A percentile compares a stretch with the other conserved stretches of the same genome.
Evolutionary conservation across 768 basidiomycete genomes (phyloP).

Genomic region (Pleurotus sapidus): DNA sequence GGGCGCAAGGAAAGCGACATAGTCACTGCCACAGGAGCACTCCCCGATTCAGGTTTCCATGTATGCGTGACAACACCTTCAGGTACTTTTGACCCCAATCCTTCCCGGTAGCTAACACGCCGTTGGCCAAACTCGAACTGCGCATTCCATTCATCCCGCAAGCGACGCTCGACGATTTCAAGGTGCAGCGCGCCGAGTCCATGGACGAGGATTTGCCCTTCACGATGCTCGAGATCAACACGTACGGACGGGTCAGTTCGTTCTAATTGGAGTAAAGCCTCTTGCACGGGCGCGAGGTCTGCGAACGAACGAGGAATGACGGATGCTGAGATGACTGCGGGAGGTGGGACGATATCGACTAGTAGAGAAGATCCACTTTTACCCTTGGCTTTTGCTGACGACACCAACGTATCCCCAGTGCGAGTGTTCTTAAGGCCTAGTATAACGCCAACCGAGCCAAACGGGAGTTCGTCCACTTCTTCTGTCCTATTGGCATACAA

Average conservation of each 20-base stretch:
- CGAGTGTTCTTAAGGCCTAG: slow-evolving; percentile 81
- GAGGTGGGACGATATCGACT: slow-evolving; percentile 69
- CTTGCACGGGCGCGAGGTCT: slow-evolving; percentile 75
- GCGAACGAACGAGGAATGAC: slow-evolving; percentile 79
- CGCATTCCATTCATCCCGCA: slow-evolving; percentile 77
- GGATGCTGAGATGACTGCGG: slow-evolving; percentile 83
- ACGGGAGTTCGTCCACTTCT: slow-evolving; percentile 78
- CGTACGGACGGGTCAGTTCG: slow-evolving; percentile 93
- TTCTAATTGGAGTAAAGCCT: slow-evolving; percentile 65
- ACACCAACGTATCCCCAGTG: slow-evolving; percentile 83
- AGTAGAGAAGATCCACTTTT: slow-evolving; percentile 30
- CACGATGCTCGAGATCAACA: slow-evolving; percentile 55
- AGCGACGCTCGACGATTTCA: slow-evolving; percentile 83
- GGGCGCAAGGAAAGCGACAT: slow-evolving; percentile 56
- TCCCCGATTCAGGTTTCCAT: slow-evolving; percentile 66
- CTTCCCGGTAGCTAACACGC: slow-evolving; percentile 81
- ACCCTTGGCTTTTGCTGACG: slow-evolving; percentile 33
- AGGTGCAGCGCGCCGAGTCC: slow-evolving; percentile 84
- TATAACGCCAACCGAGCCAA: slow-evolving; percentile 82
- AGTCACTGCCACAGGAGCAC: slow-evolving; percentile 47
- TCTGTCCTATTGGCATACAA: slow-evolving; percentile 74
- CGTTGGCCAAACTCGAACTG: slow-evolving; percentile 75
- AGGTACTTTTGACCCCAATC: slow-evolving; percentile 30
- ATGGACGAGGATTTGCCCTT: slow-evolving; percentile 81
- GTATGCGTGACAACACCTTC: slow-evolving; percentile 25